Percentiles rank a stretch among this genome's conserved stretches.
Evolutionary conservation across 2,329 filamentous ascomycete genomes (phyloP).

Genomic region (Phyllosticta citriasiana): DNA sequence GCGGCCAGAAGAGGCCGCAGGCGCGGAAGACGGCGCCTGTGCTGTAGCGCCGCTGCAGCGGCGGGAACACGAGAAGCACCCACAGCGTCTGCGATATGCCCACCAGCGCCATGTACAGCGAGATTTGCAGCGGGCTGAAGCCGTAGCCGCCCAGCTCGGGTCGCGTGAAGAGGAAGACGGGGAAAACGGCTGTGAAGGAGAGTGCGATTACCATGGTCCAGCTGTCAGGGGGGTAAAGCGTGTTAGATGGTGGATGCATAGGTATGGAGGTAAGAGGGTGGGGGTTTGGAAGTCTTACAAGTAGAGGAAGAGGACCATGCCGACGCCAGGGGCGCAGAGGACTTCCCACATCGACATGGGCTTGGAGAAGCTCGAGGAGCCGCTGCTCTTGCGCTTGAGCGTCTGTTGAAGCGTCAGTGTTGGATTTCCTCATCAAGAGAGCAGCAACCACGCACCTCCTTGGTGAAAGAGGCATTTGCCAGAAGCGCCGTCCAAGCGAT

Average conservation of each 20-base stretch:
- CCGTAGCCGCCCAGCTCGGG: constrained; percentile 54
- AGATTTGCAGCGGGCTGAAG: constrained; percentile 54
- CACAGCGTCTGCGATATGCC: constrained; percentile 60
- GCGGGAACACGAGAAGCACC: constrained; percentile 61
- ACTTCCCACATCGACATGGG: constrained; percentile 44
- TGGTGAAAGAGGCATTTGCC: constrained; percentile 45
- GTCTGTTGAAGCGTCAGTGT: constrained; percentile 15
- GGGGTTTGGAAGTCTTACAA: constrained; percentile 13
- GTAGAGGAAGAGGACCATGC: constrained; percentile 7
- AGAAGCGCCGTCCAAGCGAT: constrained; percentile 47
- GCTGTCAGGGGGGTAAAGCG: constrained; percentile 36
- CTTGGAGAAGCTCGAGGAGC: constrained; percentile 1
- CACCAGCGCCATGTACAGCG: constrained; percentile 52
- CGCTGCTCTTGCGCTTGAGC: constrained; percentile 1
- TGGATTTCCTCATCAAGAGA: no score
- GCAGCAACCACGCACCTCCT: constrained; percentile 34
- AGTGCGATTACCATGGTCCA: constrained; percentile 61
- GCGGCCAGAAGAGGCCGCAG: constrained; percentile 51
- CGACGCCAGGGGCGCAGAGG: constrained; percentile 53
- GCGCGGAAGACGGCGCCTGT: constrained; percentile 54
- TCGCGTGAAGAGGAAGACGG: constrained; percentile 59
- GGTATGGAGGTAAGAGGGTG: not conserved
- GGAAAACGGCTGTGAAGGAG: constrained; percentile 59
- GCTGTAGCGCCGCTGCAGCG: constrained; percentile 54
- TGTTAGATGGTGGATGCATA: constrained; percentile 39